Evolutionary conservation across 2,329 filamentous ascomycete species (phyloP).

Genomic region (Colletotrichum cereale): DNA sequence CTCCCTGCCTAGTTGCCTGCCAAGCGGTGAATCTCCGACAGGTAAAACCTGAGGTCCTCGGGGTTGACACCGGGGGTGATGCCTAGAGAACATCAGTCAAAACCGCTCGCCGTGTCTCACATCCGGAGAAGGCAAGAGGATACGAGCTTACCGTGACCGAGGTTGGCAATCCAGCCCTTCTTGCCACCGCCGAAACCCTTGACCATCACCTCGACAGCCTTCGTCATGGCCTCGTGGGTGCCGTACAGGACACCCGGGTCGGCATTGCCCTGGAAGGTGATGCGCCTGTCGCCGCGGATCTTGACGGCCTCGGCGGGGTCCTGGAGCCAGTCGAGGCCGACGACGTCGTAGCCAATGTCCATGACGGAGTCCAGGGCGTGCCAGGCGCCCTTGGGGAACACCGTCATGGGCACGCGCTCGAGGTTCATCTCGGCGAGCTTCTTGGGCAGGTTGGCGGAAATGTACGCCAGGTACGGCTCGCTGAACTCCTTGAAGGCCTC

Average conservation of each 20-base stretch:
- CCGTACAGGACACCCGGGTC: conserved; percentile 96
- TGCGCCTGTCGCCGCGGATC: conserved; percentile 78
- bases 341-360: conserved; percentile 90
- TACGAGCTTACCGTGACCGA: conserved; percentile 83
- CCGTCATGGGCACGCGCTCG: conserved; percentile 92
- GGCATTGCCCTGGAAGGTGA: conserved; percentile 93
- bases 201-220: conserved; percentile 87
- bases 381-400: conserved; percentile 98
- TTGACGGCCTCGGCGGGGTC: conserved; percentile 87
- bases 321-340: conserved; percentile 95
- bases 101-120: neutral
- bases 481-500: conserved; percentile 86
- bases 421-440: conserved; percentile 80
- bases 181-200: conserved; percentile 86
- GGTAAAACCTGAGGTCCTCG: conserved; percentile 92
- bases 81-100: conserved; percentile 61
- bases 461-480: conserved; percentile 87
- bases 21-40: conserved; percentile 87
- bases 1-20: conserved; percentile 56
- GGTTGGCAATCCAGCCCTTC: conserved; percentile 95
- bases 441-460: conserved; percentile 82
- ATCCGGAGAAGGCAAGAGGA: neutral
- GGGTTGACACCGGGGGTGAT: conserved; percentile 96
- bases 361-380: conserved; percentile 91
- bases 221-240: conserved; percentile 82